Evolutionary conservation across 148 eudicot genomes (phyloP), one percentile per base, ranked within the genome.

Genomic region (Nyssa sinensis): DNA sequence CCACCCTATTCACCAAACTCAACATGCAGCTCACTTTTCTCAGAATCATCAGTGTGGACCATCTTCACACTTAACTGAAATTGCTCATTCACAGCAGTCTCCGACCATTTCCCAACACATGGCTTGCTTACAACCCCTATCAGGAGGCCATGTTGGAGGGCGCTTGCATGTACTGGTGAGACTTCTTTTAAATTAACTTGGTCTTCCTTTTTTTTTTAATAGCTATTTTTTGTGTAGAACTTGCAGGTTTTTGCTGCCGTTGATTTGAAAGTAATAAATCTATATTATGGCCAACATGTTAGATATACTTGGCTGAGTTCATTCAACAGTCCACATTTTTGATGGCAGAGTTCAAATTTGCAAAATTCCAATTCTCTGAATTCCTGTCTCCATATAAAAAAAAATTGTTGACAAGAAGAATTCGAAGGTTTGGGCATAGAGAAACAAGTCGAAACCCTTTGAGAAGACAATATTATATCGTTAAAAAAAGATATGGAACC

Each of bases 141-240:
- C 86, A 39, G 88, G 82, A 75, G 76, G 85, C 81, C 94, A 85
- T 49, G 76, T 82, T 69, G 86, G 83, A 58, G 89, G 88, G 31
- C 92, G 93, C 35, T 72, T 87, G 79, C 92, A 89, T 80, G 69
- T 90, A 77, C 73, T 90, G 92, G 97, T 92, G 69, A 79, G 88
- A 28, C 58, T 68, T 57, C 10, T 76, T 2, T 44, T 17, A 8
- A 28, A 9, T 28, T 64, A 49, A 27, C 21, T 64, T 34, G n/a
- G 68, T 61, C n/a, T n/a, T n/a, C n/a, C n/a, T n/a, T n/a, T 13
- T 31, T 17, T 4, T 62, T 30, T 11, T 35, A 3, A 16, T 16
- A 0, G 5, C 25, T 47, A 69, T 53, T 55, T 58, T 70, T 25
- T 24, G 21, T 53, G 10, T 37, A 69, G 21, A 47, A 31, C 51